phyloP scores from a whole-genome alignment of 2,329 filamentous ascomycete species.

The Fusarium verrucosum region DNA sequence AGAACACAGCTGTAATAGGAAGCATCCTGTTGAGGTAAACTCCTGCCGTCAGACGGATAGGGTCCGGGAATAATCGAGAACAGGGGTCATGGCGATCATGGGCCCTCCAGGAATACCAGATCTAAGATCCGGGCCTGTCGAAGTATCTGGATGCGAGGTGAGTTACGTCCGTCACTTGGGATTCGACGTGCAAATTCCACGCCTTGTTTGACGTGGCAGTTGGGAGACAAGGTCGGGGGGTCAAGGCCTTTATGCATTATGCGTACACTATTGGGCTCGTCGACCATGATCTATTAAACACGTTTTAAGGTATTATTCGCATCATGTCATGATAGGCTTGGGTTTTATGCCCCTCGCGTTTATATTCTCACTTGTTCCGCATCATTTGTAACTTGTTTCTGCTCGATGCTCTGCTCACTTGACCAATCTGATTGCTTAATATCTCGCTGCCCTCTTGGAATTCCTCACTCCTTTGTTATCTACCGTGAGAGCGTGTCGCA shows the following conservation, averaged over 20 bases:
- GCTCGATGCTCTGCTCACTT: too few relatives aligned
- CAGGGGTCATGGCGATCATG: background rate
- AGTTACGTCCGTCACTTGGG: background rate
- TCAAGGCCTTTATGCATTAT: background rate
- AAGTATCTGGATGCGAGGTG: background rate
- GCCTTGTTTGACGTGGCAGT: background rate
- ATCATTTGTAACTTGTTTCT: too few relatives aligned
- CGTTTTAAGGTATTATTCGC: background rate
- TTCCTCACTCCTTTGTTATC: background rate
- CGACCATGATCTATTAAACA: background rate
- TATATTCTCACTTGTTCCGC: too few relatives aligned
- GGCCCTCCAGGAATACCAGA: background rate
- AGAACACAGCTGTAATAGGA: too few relatives aligned
- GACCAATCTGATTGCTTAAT: too few relatives aligned
- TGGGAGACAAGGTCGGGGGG: background rate
- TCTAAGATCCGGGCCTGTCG: background rate
- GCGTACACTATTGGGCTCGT: background rate
- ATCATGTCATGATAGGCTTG: too few relatives aligned
- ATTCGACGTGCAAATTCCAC: background rate
- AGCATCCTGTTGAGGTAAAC: too few relatives aligned
- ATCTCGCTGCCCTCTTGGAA: background rate
- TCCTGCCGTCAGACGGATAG: too few relatives aligned
- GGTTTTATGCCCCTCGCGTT: too few relatives aligned
- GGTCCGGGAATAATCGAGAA: background rate
- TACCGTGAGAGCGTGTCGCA: background rate